Base-by-base conservation (phyloP, 2,329 filamentous ascomycete genomes). In the Cryoendolithus antarcticus region DNA sequence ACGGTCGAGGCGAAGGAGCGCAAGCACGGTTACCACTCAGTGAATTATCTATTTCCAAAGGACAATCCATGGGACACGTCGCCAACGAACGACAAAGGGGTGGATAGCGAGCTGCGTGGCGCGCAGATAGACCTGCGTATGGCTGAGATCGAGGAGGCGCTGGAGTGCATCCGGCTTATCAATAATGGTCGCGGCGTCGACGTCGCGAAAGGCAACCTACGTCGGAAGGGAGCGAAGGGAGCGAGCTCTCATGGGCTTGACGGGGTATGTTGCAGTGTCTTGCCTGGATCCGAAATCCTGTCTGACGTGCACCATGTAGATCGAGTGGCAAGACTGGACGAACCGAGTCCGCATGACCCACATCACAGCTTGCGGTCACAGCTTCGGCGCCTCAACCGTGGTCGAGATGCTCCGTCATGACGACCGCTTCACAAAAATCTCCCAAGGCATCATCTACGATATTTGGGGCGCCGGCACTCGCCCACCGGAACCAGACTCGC, bases 371-470 rank as follows among this genome's bases (percentile, higher is more conserved):
- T 71, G 78, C 48, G 77, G 77, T 0, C 77, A 82, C 51, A 79
- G 74, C 1, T 82, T 82, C 47, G 77, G 77, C 11, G 77, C 75
- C 2, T 77, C 77, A 7, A 80, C 77, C 1, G 67, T 72, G 0
- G 67, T 77, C 2, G 75, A 81, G 49, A 64, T 77, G 4, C 62
- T 79, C 29, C 63, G 78, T 13, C 63, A 72, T 37, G 56, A 62
- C 19, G 63, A 73, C 13, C 62, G 67, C 8, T 75, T 79, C 43
- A 48, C 62, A 6, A 78, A 72, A 56, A 61, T 81, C 13, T 66
- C 71, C 3, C 76, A 80, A 49, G 77, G 75, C 2, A 73, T 82
- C 40, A 69, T 80, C 19, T 75, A 81, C 42, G 77, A 82, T 47
- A 71, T 76, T 6, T 82, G 77, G 77, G 77, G 64, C 57, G 52